Conservation (phyloP, 305 asterid species). For the Rubia tinctorum region DNA sequence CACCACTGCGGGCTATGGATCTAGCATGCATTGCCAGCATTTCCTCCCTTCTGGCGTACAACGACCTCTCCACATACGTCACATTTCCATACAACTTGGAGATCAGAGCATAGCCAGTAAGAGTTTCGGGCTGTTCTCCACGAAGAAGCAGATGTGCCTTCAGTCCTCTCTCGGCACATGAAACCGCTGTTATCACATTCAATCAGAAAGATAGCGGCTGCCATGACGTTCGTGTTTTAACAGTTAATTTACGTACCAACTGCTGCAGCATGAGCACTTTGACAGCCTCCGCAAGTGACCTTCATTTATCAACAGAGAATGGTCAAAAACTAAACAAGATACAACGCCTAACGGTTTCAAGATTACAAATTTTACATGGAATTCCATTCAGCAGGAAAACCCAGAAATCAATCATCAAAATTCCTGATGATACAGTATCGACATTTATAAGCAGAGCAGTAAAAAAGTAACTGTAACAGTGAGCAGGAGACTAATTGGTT, state of each 20-base stretch:
- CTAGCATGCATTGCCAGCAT: conserved; percentile 73
- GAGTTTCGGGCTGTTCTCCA: conserved; percentile 86
- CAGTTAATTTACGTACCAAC: conserved; percentile 59
- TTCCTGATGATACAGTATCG: neutral
- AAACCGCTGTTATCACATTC: conserved; percentile 56
- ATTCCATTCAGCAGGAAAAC: neutral
- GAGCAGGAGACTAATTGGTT: neutral
- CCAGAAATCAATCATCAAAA: neutral
- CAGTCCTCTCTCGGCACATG: conserved; percentile 90
- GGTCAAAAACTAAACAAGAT: conserved; percentile 9
- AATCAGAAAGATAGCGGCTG: conserved; percentile 23
- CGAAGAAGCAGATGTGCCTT: conserved; percentile 87
- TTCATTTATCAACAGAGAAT: conserved; percentile 32
- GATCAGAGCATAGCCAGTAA: conserved; percentile 80
- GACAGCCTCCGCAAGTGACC: conserved; percentile 99
- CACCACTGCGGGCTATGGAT: conserved; percentile 41
- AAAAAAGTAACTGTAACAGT: too few species aligned
- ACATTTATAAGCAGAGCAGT: too few species aligned
- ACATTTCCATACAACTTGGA: conserved; percentile 76
- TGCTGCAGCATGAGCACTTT: conserved; percentile 97
- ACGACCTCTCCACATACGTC: conserved; percentile 66
- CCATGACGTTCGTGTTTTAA: conserved; percentile 13
- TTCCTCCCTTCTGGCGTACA: conserved; percentile 72
- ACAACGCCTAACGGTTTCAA: neutral
- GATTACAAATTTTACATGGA: neutral